Percentiles rank a stretch among this genome's conserved stretches.
phyloP scores from a whole-genome alignment of 2,329 filamentous ascomycete species.

The Leptographium flavum region DNA sequence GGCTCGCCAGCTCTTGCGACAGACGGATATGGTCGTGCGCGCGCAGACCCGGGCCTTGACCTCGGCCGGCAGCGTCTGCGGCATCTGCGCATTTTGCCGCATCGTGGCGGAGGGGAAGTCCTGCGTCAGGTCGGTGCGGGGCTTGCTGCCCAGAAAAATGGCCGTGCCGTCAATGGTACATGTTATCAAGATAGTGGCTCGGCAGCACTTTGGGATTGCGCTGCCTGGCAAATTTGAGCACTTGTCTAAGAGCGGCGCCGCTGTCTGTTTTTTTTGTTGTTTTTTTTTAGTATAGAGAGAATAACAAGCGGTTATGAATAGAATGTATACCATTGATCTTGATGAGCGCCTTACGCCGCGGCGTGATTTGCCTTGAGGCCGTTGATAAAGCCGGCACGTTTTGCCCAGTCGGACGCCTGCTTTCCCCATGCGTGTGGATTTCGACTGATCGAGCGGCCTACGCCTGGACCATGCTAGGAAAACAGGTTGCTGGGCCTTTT shows the following conservation, averaged over 20 bases:
- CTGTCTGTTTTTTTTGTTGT: slow-evolving; percentile 2
- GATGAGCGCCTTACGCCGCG: not conserved
- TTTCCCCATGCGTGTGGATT: not conserved
- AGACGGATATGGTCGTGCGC: too few species aligned
- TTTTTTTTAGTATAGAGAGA: too few species aligned
- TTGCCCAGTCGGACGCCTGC: not conserved
- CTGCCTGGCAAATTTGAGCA: slow-evolving; percentile 1
- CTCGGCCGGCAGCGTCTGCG: not conserved
- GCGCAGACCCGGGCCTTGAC: too few species aligned
- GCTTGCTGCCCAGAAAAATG: slow-evolving; percentile 1
- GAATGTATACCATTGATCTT: not conserved
- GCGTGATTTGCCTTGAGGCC: not conserved
- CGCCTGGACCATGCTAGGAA: not conserved
- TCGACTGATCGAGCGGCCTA: not conserved
- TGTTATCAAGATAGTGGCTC: slow-evolving; percentile 1
- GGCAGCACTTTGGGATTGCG: slow-evolving; percentile 1
- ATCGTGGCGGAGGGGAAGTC: slow-evolving; percentile 1
- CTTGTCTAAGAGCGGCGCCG: not conserved
- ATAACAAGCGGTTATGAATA: too few species aligned
- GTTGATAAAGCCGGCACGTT: not conserved
- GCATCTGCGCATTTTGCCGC: not conserved
- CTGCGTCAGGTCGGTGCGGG: slow-evolving; percentile 1
- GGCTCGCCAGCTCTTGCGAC: not conserved
- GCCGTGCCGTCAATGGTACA: not conserved
- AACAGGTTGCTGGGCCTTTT: not conserved